These are phyloP conservation scores for Xerocomellus dryophilus DNA, from an alignment of 768 basidiomycete species.

Conservation along the genomic window DNA sequence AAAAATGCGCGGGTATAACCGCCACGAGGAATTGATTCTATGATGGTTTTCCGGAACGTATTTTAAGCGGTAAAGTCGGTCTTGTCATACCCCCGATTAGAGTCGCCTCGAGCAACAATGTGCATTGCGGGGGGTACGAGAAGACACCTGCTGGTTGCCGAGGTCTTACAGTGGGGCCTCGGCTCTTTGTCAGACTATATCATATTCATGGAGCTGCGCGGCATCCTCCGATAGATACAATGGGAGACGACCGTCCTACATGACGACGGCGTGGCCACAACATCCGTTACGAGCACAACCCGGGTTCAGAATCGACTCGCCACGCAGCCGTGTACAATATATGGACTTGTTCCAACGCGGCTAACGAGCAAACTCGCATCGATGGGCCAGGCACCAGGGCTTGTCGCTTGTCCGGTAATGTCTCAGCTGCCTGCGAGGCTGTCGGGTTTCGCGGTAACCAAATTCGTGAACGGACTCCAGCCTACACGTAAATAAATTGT, in stretches of 20 bases:
- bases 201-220: neutral
- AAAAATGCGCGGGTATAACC: neutral
- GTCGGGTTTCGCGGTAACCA: conserved; percentile 7
- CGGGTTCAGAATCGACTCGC: neutral
- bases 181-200: conserved; percentile 3
- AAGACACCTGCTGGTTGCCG: neutral
- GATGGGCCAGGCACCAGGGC: neutral
- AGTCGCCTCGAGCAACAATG: neutral
- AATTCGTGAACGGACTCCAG: neutral
- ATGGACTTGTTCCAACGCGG: neutral
- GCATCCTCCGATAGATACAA: conserved; percentile 8
- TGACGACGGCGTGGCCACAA: neutral
- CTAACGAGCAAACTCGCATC: neutral
- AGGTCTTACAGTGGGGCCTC: neutral
- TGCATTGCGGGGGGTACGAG: neutral
- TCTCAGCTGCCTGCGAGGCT: conserved; percentile 6
- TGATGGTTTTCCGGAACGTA: neutral
- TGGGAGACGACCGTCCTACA: neutral
- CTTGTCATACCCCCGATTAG: neutral
- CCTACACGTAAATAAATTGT: conserved; percentile 2
- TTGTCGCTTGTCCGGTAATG: conserved; percentile 1
- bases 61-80: neutral
- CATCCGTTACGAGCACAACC: neutral
- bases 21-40: neutral
- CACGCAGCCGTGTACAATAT: neutral